Base-by-base conservation (phyloP, 768 basidiomycete species). In the Psilocybe subaeruginosa region DNA sequence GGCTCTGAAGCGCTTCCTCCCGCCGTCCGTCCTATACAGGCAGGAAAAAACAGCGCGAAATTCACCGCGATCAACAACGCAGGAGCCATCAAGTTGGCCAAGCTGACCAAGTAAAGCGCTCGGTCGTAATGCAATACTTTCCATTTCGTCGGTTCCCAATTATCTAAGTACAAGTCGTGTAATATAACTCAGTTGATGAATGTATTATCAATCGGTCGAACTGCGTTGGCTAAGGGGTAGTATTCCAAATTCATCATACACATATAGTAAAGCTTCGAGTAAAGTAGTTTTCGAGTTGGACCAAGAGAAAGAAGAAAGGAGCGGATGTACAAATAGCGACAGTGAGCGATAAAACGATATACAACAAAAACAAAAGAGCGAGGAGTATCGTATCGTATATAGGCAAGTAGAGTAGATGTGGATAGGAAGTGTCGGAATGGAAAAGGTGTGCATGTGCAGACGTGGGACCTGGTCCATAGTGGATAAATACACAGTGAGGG, bases 21-120 rank as follows among this genome's bases (percentile, higher is more conserved):
- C 3, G 37, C 70, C n/a, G 80, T 78, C 0, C 69, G 73, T 1
- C 81, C 86, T 2, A 73, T 72, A 12, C 78, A 80, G 66, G 76
- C 11, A 35, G 80, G 76, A 2, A 69, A 70, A 43, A 75, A 74
- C 1, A 80, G 67, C 6, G 70, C 72, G 0, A 69, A 66, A 49
- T 90, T 84, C 60, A 88, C 85, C 0, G n/a, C 84, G n/a, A 77
- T 91, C 47, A 69, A 68, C 4, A 91, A 90, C 66, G 67, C 75
- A 30, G 85, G 83, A 33, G 79, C 85, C 4, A 57, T 78, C 47
- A 74, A 73, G 50, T 70, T 88, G 37, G 82, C 78, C 7, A 72
- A 73, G 29, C 45, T 54, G 9, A 63, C 68, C 14, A 63, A 68
- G 14, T 73, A 58, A 55, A 45, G 33, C 2, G 2, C 41, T 43